Evolutionary conservation across 129 eudicot species (phyloP).

Genomic region (Deinandra increscens): DNA sequence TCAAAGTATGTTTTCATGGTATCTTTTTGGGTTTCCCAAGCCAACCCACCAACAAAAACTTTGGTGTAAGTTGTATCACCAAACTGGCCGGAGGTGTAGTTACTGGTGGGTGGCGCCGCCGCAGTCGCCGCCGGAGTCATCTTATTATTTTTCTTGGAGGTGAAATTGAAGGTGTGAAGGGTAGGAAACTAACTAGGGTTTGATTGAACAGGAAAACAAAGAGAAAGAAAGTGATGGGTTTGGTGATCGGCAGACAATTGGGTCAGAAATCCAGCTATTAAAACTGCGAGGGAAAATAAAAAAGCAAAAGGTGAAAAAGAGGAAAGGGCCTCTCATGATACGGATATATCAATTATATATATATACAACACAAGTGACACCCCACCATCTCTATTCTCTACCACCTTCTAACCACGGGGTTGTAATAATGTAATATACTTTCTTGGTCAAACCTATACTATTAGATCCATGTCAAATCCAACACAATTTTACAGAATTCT

Average conservation of each 20-base stretch:
- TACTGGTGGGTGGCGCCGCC: conserved; percentile 29
- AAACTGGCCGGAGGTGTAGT: conserved; percentile 58
- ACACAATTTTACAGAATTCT: not conserved
- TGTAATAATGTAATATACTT: conserved; percentile 23
- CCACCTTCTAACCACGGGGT: conserved; percentile 28
- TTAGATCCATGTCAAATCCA: conserved; percentile 10
- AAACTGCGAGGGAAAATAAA: conserved; percentile 28
- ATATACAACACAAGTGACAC: conserved; percentile 30
- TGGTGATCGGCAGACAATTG: conserved; percentile 54
- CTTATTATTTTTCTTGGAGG: not conserved
- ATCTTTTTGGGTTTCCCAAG: conserved; percentile 97
- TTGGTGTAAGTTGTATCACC: conserved; percentile 94
- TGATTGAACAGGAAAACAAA: conserved; percentile 8
- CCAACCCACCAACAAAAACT: conserved; percentile 94
- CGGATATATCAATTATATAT: conserved; percentile 55
- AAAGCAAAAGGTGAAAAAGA: conserved; percentile 50
- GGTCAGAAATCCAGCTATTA: conserved; percentile 65
- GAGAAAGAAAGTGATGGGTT: conserved; percentile 27
- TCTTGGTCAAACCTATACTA: conserved; percentile 24
- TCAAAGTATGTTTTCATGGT: conserved; percentile 87
- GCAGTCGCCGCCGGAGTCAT: conserved; percentile 40
- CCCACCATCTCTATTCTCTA: conserved; percentile 39
- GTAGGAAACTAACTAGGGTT: not conserved
- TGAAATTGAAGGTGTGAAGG: not conserved
- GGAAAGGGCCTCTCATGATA: conserved; percentile 34